Percentiles rank a stretch among this genome's conserved stretches.
These are phyloP conservation scores for Vicia sativa DNA, from an alignment of 306 rosid species.

Conservation along the genomic window DNA sequence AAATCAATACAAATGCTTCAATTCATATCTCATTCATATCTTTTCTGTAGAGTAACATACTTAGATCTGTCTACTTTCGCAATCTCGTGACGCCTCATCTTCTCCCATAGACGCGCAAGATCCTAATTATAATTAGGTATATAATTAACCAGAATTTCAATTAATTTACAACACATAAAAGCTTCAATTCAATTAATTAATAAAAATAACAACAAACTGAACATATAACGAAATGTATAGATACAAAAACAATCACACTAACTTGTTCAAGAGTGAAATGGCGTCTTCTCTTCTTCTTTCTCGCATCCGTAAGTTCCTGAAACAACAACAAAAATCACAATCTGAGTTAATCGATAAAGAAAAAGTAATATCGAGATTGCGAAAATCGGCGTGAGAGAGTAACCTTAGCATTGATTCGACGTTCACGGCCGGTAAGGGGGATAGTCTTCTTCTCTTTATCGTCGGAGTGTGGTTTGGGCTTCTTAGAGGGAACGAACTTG, in stretches of 20 bases:
- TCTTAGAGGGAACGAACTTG: constrained; percentile 51
- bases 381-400: background rate
- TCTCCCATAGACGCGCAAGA: constrained; percentile 89
- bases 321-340: constrained; percentile 14
- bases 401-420: constrained; percentile 78
- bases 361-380: background rate
- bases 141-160: constrained; percentile 27
- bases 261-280: constrained; percentile 81
- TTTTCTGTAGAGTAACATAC: constrained; percentile 52
- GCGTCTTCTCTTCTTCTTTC: constrained; percentile 87
- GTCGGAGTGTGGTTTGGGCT: constrained; percentile 37
- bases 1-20: background rate
- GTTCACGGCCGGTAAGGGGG: constrained; percentile 64
- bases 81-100: constrained; percentile 82
- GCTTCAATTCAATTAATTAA: constrained; percentile 14
- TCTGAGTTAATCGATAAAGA: constrained; percentile 1
- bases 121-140: constrained; percentile 52
- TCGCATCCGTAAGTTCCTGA: constrained; percentile 84
- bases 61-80: constrained; percentile 79
- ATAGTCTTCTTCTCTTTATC: constrained; percentile 44
- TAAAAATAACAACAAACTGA: background rate
- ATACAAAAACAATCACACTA: constrained; percentile 29
- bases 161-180: background rate
- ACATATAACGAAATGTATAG: background rate
- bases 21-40: background rate